Evolutionary conservation across 495 filamentous ascomycete species (phyloP).

Genomic region (Xylona heveae): DNA sequence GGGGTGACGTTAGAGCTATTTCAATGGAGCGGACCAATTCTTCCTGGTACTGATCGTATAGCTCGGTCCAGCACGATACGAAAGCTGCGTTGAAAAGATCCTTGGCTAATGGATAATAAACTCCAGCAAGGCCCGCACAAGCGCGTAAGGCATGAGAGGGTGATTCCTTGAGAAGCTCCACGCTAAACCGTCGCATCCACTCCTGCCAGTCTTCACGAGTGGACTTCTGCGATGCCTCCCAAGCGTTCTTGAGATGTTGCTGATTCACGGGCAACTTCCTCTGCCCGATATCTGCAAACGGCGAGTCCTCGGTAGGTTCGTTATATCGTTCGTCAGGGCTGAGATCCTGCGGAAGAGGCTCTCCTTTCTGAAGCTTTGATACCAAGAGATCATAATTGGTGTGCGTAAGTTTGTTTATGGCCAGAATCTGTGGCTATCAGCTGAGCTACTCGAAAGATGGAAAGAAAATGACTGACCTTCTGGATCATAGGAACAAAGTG

Average conservation of each 20-base stretch:
- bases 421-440: constrained; percentile 16
- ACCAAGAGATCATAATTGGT: constrained; percentile 79
- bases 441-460: constrained; percentile 2
- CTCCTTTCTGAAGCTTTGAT: constrained; percentile 79
- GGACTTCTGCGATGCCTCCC: constrained; percentile 89
- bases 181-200: constrained; percentile 92
- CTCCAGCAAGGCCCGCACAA: constrained; percentile 74
- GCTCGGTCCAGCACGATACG: constrained; percentile 94
- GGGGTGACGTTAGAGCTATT: constrained; percentile 73
- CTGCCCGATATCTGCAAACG: constrained; percentile 58
- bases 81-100: constrained; percentile 97
- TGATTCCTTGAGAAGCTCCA: constrained; percentile 85
- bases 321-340: constrained; percentile 73
- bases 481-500: constrained; percentile 84
- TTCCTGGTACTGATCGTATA: constrained; percentile 88
- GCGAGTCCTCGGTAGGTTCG: constrained; percentile 53
- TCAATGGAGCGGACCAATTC: constrained; percentile 91
- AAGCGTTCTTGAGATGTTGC: constrained; percentile 89
- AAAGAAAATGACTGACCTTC: constrained; percentile 25
- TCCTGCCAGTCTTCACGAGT: constrained; percentile 98
- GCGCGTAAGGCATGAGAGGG: constrained; percentile 86
- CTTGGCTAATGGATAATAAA: constrained; percentile 77
- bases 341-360: constrained; percentile 81
- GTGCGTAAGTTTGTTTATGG: constrained; percentile 52
- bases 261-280: constrained; percentile 95